A percentile compares a stretch with the other conserved stretches of the same genome.
These are phyloP conservation scores for Mycena belliarum DNA, from an alignment of 768 basidiomycete species.

Conservation along the genomic window DNA sequence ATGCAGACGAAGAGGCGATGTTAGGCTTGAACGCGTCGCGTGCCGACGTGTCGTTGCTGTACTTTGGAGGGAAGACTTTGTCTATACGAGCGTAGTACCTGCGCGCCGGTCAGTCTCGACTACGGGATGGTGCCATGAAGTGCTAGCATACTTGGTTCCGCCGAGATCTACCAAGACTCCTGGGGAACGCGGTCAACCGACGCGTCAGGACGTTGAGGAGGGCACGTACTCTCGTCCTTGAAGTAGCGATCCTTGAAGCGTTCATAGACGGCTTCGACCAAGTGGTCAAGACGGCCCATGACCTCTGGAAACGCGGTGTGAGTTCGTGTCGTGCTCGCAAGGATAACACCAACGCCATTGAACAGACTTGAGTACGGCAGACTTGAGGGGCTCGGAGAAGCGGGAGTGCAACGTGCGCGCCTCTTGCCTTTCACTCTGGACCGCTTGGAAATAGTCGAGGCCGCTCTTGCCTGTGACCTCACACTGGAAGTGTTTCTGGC, in stretches of 20 bases:
- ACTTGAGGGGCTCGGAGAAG: conserved; percentile 92
- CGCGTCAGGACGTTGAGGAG: not conserved
- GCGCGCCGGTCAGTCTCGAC: conserved; percentile 22
- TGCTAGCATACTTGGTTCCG: conserved; percentile 81
- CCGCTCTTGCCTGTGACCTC: conserved; percentile 95
- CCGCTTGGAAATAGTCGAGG: conserved; percentile 91
- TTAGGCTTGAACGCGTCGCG: conserved; percentile 52
- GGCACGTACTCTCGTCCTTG: conserved; percentile 77
- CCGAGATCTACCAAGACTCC: conserved; percentile 85
- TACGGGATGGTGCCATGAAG: not conserved
- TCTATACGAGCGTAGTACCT: conserved; percentile 85
- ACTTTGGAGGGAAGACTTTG: conserved; percentile 72
- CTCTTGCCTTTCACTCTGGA: conserved; percentile 89
- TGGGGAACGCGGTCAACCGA: conserved; percentile 29
- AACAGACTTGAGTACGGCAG: conserved; percentile 85
- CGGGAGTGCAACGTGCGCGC: conserved; percentile 85
- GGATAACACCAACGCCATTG: conserved; percentile 86
- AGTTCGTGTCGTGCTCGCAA: conserved; percentile 14
- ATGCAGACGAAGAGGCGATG: conserved; percentile 32
- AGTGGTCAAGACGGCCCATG: conserved; percentile 91
- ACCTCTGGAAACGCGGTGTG: conserved; percentile 65
- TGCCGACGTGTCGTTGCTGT: conserved; percentile 44
- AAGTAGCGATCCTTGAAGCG: conserved; percentile 97
- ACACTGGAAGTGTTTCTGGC: conserved; percentile 92
- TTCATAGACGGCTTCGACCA: conserved; percentile 93